These are phyloP conservation scores for Trichoderma simmonsii DNA, from an alignment of 2,329 filamentous ascomycete species.

Conservation along the genomic window DNA sequence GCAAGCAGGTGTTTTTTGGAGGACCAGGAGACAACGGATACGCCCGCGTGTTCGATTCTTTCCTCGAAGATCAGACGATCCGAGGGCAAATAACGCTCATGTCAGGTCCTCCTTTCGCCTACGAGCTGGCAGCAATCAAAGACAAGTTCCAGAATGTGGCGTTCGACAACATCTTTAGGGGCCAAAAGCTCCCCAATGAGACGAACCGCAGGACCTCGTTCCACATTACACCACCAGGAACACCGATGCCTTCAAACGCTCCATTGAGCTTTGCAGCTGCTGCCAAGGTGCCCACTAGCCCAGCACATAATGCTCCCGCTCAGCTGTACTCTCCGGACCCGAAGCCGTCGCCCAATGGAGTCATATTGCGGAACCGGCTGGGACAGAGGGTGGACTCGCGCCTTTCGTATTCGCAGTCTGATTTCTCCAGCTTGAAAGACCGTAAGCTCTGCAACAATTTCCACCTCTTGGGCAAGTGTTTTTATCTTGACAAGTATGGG, in stretches of 20 bases:
- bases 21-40: slow-evolving; percentile 42
- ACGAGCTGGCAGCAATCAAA: slow-evolving; percentile 33
- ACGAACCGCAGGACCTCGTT: slow-evolving; percentile 22
- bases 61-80: slow-evolving; percentile 26
- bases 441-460: slow-evolving; percentile 34
- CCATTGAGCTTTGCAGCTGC: slow-evolving; percentile 22
- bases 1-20: slow-evolving; percentile 40
- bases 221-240: slow-evolving; percentile 22
- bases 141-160: slow-evolving; percentile 27
- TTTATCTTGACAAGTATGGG: slow-evolving; percentile 3
- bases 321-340: not conserved
- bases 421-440: slow-evolving; percentile 27
- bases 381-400: slow-evolving; percentile 31
- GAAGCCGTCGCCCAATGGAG: not conserved
- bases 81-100: slow-evolving; percentile 36
- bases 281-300: not conserved
- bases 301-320: not conserved
- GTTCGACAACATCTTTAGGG: slow-evolving; percentile 27
- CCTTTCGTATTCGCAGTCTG: slow-evolving; percentile 21
- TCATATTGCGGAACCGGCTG: slow-evolving; percentile 23
- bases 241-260: slow-evolving; percentile 8
- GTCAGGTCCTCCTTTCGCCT: slow-evolving; percentile 38
- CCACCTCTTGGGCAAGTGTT: slow-evolving; percentile 29
- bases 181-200: slow-evolving; percentile 25
- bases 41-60: slow-evolving; percentile 37